Percentiles rank a stretch among this genome's conserved stretches.
Evolutionary conservation across 208 protist genomes (phyloP).

Genomic region (Jaenimonas drosophilae): DNA sequence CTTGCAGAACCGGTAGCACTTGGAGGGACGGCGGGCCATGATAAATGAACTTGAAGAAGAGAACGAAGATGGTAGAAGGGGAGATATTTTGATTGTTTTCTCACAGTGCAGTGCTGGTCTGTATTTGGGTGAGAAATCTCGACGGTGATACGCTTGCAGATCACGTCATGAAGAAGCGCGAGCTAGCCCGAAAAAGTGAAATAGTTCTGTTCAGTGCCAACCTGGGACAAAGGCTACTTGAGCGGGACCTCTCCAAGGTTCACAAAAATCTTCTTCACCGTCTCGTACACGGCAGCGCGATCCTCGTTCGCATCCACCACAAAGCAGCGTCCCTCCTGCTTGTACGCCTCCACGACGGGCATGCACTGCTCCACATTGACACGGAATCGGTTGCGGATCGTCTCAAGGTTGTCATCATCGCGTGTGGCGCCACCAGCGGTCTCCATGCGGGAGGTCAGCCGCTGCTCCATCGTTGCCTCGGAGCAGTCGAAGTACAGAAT

Average conservation of each 20-base stretch:
- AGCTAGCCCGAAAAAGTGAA: background rate
- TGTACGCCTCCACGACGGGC: constrained; percentile 80
- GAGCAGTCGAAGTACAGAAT: constrained; percentile 81
- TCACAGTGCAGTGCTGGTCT: constrained; percentile 13
- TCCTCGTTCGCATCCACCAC: constrained; percentile 56
- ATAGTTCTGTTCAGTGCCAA: background rate
- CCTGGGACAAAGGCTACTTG: background rate
- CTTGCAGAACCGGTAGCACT: constrained; percentile 76
- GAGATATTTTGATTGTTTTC: constrained; percentile 8
- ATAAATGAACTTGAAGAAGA: constrained; percentile 2
- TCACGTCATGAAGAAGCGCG: background rate
- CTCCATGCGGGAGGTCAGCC: constrained; percentile 52
- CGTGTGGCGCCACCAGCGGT: constrained; percentile 21
- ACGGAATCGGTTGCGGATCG: constrained; percentile 59
- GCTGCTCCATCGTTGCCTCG: constrained; percentile 60
- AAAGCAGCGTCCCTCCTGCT: constrained; percentile 36
- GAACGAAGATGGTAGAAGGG: background rate
- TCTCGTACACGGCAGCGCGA: constrained; percentile 53
- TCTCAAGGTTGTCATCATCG: constrained; percentile 72
- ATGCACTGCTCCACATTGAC: constrained; percentile 73
- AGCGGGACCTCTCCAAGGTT: constrained; percentile 20
- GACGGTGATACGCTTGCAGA: too few species aligned
- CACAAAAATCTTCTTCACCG: constrained; percentile 37
- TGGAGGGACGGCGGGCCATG: constrained; percentile 69
- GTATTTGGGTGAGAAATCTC: too few species aligned